Evolutionary conservation across 345 rosid species (phyloP).

Genomic region (Eucalyptus cloeziana): DNA sequence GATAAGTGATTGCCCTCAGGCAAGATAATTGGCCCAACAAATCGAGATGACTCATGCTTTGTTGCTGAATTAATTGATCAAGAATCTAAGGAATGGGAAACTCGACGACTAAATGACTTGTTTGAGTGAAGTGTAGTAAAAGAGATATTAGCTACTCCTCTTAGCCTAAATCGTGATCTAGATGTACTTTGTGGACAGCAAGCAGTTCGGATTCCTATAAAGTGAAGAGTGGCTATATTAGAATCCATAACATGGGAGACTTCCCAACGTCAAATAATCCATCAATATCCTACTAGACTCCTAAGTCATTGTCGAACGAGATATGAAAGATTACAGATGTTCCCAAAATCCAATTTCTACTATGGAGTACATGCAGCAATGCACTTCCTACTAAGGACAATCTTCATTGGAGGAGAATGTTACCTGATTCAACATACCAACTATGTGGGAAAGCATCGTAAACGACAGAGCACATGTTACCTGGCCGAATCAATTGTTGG

Average conservation of each 20-base stretch:
- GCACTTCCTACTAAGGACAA: neutral
- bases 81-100: too few species aligned
- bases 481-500: accelerated
- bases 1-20: accelerated
- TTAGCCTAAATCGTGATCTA: accelerated
- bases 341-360: too few species aligned
- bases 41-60: too few species aligned
- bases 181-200: neutral
- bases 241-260: neutral
- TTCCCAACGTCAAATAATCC: neutral
- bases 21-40: too few species aligned
- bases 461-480: too few species aligned
- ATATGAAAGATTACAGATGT: neutral
- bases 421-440: too few species aligned
- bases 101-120: too few species aligned
- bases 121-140: too few species aligned
- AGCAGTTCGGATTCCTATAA: accelerated
- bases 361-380: neutral
- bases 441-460: neutral
- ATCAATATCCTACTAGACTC: neutral
- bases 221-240: neutral
- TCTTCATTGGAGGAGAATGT: neutral
- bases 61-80: too few species aligned
- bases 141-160: neutral
- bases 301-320: neutral